These are phyloP conservation scores for Hypoxylon sp. DNA, from an alignment of 2,329 filamentous ascomycete species.

Conservation along the genomic window DNA sequence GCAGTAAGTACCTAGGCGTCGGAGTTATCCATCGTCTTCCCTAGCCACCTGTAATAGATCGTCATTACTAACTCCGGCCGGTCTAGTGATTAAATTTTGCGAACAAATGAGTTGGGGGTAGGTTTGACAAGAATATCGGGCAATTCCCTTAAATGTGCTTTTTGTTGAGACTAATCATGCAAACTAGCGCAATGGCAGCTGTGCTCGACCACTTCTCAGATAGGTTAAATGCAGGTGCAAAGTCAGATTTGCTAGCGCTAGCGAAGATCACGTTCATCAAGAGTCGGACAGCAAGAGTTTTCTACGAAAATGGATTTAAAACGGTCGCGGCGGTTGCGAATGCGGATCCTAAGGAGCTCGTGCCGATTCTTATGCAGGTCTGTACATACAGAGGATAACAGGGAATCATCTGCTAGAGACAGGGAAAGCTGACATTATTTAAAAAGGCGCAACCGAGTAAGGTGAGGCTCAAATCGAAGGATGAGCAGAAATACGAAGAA, in stretches of 20 bases:
- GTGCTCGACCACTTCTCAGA: conserved; percentile 83
- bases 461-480: conserved; percentile 67
- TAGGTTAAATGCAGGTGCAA: conserved; percentile 79
- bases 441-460: conserved; percentile 77
- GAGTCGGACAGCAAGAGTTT: conserved; percentile 79
- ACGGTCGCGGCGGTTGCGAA: conserved; percentile 78
- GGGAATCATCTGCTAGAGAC: conserved; percentile 22
- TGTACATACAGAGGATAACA: conserved; percentile 42
- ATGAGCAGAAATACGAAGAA: conserved; percentile 72
- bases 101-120: conserved; percentile 81
- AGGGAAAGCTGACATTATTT: conserved; percentile 26
- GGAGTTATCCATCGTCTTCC: neutral
- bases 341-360: conserved; percentile 75
- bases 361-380: conserved; percentile 81
- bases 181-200: conserved; percentile 73
- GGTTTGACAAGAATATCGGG: conserved; percentile 43
- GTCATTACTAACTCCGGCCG: conserved; percentile 25
- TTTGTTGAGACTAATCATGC: conserved; percentile 26
- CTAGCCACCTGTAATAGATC: neutral
- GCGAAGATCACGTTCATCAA: conserved; percentile 82
- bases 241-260: conserved; percentile 78
- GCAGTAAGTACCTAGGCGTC: conserved; percentile 58
- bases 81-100: conserved; percentile 78
- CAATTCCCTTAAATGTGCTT: conserved; percentile 1
- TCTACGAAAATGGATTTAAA: conserved; percentile 83